Evolutionary conservation across 2,329 filamentous ascomycete species (phyloP), one percentile per base, ranked within the genome.

Genomic region (Gnomoniopsis sp.): DNA sequence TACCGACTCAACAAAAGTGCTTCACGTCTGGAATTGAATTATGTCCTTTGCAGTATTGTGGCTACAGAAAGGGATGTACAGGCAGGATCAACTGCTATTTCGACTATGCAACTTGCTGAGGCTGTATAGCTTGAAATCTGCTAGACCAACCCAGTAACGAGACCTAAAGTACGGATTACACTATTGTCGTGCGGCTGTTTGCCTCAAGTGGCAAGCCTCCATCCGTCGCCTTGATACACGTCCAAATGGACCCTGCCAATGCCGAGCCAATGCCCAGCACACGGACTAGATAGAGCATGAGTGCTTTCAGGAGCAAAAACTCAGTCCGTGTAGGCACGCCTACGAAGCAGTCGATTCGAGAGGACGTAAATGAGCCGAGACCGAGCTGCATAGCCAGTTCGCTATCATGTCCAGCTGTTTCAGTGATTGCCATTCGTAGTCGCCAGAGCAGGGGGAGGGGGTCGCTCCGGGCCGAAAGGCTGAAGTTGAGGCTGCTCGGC

Each of bases 401-500:
- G 54, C 50, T 41, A 44, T 47, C 36, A 26, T n/a, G 1, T 22
- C 6, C 7, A 33, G 7, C 30, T 3, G 15, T 1, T 19, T 64
- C 64, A 71, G 63, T 64, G 79, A 62, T 74, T 74, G 64, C 78
- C 79, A 63, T 81, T 80, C 62, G 74, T 74, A 12, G 72, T 68
- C 49, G 71, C 65, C 53, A 69, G 67, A 43, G 70, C 66, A 47
- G 78, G 78, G 49, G 79, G 66, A 49, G 78, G 79, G 46, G 79
- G 79, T 48, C 79, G 74, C 65, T 81, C 79, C 17, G 79, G 78
- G 12, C 78, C 78, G 61, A 76, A 80, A 7, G 77, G 70, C 51
- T 79, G 73, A 10, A 73, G 75, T 44, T 71, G 68, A 46, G 62
- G 66, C 50, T 71, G 69, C 48, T 62, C 68, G 51, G 70, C 69